phyloP scores from a whole-genome alignment of 1,284 basidiomycete species.

The Rhodotorula glutinis region DNA sequence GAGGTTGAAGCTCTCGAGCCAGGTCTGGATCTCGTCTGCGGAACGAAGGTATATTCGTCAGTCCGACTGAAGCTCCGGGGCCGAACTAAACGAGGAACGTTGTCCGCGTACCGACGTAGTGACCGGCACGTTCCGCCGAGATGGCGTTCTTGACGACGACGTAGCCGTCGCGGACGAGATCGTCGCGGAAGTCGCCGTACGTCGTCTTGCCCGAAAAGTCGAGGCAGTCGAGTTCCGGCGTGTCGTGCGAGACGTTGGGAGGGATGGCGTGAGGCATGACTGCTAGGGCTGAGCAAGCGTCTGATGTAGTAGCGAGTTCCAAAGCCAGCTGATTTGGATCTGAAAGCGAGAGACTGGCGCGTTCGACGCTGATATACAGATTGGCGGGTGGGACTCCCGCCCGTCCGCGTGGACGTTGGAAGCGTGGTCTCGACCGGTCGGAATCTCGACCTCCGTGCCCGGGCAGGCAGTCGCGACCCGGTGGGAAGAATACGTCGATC shows the following conservation, averaged over 20 bases:
- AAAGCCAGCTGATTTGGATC: too few relatives aligned
- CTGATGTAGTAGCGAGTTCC: too few relatives aligned
- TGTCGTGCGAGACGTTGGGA: constrained; percentile 16
- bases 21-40: constrained; percentile 7
- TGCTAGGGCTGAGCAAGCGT: neutral
- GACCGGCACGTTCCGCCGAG: constrained; percentile 42
- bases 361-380: too few relatives aligned
- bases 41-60: neutral
- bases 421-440: too few relatives aligned
- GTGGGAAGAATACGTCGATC: too few relatives aligned
- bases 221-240: constrained; percentile 17
- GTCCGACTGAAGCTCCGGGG: neutral
- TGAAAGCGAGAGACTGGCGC: too few relatives aligned
- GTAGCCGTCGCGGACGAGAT: constrained; percentile 40
- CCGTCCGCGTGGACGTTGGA: neutral
- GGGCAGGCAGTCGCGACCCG: too few relatives aligned
- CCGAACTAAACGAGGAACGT: neutral
- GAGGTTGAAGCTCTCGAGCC: constrained; percentile 39
- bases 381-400: neutral
- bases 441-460: too few relatives aligned
- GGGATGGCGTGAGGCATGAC: constrained; percentile 11
- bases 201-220: constrained; percentile 19
- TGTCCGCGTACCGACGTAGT: constrained; percentile 41
- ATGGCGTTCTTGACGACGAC: constrained; percentile 47
- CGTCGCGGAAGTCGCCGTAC: constrained; percentile 19